Evolutionary conservation across 108 stramenopile species (phyloP), one percentile per base, ranked within the genome.

Genomic region (Pseudonitzschia pungens): DNA sequence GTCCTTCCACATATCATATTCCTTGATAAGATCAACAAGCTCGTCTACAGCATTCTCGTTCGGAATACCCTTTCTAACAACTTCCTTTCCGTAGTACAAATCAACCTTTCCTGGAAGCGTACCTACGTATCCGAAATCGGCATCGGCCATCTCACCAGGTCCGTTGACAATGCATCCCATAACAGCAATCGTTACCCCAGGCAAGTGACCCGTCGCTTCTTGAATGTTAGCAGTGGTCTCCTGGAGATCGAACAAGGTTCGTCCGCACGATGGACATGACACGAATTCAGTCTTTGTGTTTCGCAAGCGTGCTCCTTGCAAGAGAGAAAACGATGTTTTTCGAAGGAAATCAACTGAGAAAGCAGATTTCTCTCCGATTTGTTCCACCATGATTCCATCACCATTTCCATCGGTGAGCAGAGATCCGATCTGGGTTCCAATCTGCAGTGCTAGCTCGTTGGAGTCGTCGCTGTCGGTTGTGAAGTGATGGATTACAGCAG

Each of bases 131-230:
- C 97, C 97, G 81, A 98, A 98, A 77, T 98, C 97, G 55, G 97
- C 97, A 80, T 98, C 97, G 5, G 97, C 97, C 97, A 98, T 98
- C 77, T 98, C 97, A 50, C 97, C 97, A 15, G 96, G 96, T 57
- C 97, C 97, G 76, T 98, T 98, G 45, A 98, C 97, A 55, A 98
- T 98, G 88, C 97, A 98, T 41, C 97, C 97, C 97, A 98, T 98
- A 55, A 98, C 92, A n/a, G 97, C 97, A 74, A 98, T 91, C 9
- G 96, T 92, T 21, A 98, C 97, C 12, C 97, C 97, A 33, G 97
- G 96, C 72, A 98, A 83, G 72, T 98, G 97, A 22, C 97, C 97
- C 9, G 97, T 98, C 9, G 90, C 89, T 24, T 92, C 92, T 71
- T 81, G 72, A 63, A 98, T 98, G 69, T 84, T 72, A 44, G 94